phyloP scores from a whole-genome alignment of 345 rosid genomes.

The Turnera subulata region DNA sequence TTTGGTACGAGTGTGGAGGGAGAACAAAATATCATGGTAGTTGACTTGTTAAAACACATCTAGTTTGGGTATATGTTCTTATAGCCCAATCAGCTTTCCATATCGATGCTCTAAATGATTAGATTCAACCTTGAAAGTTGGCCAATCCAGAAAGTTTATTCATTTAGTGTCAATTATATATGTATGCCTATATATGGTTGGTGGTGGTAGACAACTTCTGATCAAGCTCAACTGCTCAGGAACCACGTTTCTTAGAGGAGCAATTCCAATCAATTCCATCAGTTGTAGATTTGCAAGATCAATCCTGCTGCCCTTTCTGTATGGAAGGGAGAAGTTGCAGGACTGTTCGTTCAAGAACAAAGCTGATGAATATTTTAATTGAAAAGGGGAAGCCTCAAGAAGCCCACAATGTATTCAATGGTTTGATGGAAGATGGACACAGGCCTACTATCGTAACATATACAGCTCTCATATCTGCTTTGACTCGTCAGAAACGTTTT shows the following conservation, averaged over 20 bases:
- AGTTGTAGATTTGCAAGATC: slow-evolving; percentile 18
- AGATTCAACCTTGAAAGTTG: neutral
- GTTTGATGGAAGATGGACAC: slow-evolving; percentile 74
- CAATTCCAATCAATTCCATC: slow-evolving; percentile 29
- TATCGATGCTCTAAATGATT: neutral
- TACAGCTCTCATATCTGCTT: slow-evolving; percentile 69
- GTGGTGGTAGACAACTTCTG: slow-evolving; percentile 1
- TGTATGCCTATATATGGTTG: neutral
- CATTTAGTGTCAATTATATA: neutral
- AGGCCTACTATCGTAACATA: slow-evolving; percentile 77
- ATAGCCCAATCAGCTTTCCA: too few species aligned
- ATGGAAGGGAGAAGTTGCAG: slow-evolving; percentile 53
- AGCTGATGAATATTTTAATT: slow-evolving; percentile 69
- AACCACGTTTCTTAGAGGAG: slow-evolving; percentile 29
- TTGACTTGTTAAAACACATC: too few species aligned
- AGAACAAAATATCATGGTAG: too few species aligned
- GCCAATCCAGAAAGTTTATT: neutral
- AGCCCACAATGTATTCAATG: slow-evolving; percentile 57
- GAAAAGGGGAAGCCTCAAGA: slow-evolving; percentile 75
- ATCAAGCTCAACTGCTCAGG: slow-evolving; percentile 30
- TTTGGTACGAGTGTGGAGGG: too few species aligned
- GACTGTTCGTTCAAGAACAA: slow-evolving; percentile 79
- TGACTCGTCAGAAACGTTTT: slow-evolving; percentile 60
- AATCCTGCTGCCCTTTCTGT: slow-evolving; percentile 55
- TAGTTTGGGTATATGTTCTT: too few species aligned